Conservation (phyloP, 1,284 basidiomycete species). For the Crucibulum parvulum region DNA sequence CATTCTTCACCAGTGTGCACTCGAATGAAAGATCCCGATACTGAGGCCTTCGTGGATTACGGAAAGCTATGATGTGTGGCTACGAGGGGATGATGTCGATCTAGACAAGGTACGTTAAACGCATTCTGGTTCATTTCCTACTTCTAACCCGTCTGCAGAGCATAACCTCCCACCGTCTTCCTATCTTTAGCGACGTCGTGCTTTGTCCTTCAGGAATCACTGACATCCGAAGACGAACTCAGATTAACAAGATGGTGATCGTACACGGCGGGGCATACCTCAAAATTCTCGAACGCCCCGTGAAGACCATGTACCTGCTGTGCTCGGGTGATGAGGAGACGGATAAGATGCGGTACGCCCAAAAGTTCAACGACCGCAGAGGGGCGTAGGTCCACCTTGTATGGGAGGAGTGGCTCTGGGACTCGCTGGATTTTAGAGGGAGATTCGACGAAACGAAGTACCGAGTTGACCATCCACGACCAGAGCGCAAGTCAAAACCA, state of each 20-base stretch:
- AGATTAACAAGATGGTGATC: slow-evolving; percentile 63
- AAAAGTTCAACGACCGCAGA: slow-evolving; percentile 68
- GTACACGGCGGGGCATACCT: slow-evolving; percentile 63
- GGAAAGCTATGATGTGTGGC: slow-evolving; percentile 75
- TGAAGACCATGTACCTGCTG: slow-evolving; percentile 72
- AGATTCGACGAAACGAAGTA: slow-evolving; percentile 64
- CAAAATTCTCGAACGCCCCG: slow-evolving; percentile 70
- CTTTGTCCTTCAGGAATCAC: slow-evolving; percentile 75
- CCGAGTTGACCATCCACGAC: slow-evolving; percentile 61
- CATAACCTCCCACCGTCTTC: slow-evolving; percentile 61
- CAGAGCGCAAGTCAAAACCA: slow-evolving; percentile 49
- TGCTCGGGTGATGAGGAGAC: slow-evolving; percentile 66
- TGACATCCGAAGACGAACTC: slow-evolving; percentile 55
- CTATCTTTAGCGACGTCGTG: slow-evolving; percentile 67
- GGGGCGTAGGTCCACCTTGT: slow-evolving; percentile 75
- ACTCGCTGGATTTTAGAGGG: slow-evolving; percentile 69
- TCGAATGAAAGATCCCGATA: slow-evolving; percentile 78
- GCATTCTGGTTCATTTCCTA: slow-evolving; percentile 3
- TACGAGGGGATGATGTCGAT: slow-evolving; percentile 78
- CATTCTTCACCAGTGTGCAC: slow-evolving; percentile 61
- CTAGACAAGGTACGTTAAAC: slow-evolving; percentile 40
- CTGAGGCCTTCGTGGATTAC: slow-evolving; percentile 75
- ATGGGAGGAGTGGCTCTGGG: slow-evolving; percentile 91
- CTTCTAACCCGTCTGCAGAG: slow-evolving; percentile 44
- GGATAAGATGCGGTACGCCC: slow-evolving; percentile 74